Evolutionary conservation across 805 yeast species (phyloP), one percentile per base, ranked within the genome.

Genomic region (Teunomyces lycoperdinae): DNA sequence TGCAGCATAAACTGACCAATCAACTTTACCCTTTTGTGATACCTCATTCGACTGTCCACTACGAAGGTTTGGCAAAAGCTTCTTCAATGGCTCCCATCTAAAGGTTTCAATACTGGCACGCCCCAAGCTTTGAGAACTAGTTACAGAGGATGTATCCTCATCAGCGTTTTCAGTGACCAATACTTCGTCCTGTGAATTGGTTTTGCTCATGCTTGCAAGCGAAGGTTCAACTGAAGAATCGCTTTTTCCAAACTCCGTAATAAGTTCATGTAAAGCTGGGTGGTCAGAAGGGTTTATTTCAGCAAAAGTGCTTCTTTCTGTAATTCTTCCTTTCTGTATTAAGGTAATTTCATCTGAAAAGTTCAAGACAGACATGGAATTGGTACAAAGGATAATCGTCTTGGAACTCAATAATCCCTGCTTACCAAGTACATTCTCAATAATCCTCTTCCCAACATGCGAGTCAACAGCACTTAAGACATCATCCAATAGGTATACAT

Each of bases 21-120:
- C 59, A 24, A 62, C 63, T 24, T 53, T 52, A 9, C 66, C 66
- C 34, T 56, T 53, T 42, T 46, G 35, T 32, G 45, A 32, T 47
- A 54, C 44, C 30, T 53, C 57, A 36, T 49, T 53, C 13, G 44
- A 27, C 60, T 76, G 80, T 11, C 77, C 74, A 2, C 81, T 75
- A 34, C 61, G 53, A n/a, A 60, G 50, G 39, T 55, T 58, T 5
- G 64, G 63, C 29, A 62, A 46, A 6, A 69, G 61, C 29, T 72
- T 66, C 24, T 61, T 55, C 31, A 67, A 52, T 0, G 70, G 70
- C 33, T 66, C 66, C 53, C 76, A 73, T 33, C 68, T 73, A 58
- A 84, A 79, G 3, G 89, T 76, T 3, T 86, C 88, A 32, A 80
- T 57, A 52, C 87, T 81, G 5, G 57, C 57, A 16, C 53, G 40